phyloP scores from a whole-genome alignment of 306 rosid species.

The Phaseolus lunatus region DNA sequence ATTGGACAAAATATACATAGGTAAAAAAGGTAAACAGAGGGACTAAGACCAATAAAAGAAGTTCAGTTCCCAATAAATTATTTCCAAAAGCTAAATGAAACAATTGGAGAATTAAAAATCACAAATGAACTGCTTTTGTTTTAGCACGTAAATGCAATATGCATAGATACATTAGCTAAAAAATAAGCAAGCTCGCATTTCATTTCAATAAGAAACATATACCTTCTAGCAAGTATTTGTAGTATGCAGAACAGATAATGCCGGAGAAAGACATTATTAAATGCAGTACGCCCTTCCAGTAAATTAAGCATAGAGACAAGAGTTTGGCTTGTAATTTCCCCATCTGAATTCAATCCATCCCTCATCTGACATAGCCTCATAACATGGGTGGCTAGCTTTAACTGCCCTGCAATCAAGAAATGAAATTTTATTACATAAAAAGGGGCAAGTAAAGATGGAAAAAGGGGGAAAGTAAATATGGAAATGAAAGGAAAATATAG shows the following conservation, averaged over 20 bases:
- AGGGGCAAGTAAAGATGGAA: neutral
- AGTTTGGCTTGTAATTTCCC: slow-evolving; percentile 64
- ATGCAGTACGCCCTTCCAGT: slow-evolving; percentile 78
- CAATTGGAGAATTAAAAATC: slow-evolving; percentile 5
- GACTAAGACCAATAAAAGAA: neutral
- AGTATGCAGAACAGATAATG: slow-evolving; percentile 89
- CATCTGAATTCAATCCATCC: slow-evolving; percentile 58
- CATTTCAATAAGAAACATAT: slow-evolving; percentile 35
- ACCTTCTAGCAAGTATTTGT: slow-evolving; percentile 94
- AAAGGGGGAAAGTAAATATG: neutral
- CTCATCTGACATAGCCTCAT: slow-evolving; percentile 85
- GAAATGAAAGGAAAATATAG: neutral
- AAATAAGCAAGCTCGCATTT: slow-evolving; percentile 13
- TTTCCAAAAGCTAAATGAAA: neutral
- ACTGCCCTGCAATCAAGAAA: slow-evolving; percentile 79
- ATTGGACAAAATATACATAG: slow-evolving; percentile 3
- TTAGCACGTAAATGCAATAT: slow-evolving; percentile 1
- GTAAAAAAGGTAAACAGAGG: neutral
- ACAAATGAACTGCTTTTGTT: neutral
- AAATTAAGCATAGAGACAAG: slow-evolving; percentile 72
- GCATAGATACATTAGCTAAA: neutral
- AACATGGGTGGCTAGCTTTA: slow-evolving; percentile 78
- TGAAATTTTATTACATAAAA: slow-evolving; percentile 20
- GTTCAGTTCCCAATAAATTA: neutral
- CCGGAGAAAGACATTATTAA: slow-evolving; percentile 85